Base-by-base conservation (phyloP, 768 basidiomycete genomes). In the Tulasnella sp. region DNA sequence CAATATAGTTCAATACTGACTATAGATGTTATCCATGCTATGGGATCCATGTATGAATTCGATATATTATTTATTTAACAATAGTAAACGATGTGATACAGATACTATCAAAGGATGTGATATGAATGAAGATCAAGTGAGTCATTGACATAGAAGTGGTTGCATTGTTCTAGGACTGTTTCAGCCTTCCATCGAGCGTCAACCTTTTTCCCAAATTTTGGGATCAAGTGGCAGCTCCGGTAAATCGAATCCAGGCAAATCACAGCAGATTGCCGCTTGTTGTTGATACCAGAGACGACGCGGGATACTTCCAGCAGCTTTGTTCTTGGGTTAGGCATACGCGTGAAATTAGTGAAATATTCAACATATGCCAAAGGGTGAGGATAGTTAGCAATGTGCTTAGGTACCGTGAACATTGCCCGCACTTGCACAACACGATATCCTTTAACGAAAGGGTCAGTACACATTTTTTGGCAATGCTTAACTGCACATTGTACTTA, bases 211-310 rank as follows among this genome's bases (percentile, higher is more conserved):
- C 57, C 55, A 60, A 54, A 61, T 6, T 51, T 41, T 0, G 65
- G 63, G 15, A 65, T 55, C 1, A 67, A 53, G 53, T 67, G 66
- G 43, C 64, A 65, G 12, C 61, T 59, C 13, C 59, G 57, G 3
- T 59, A 19, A 20, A 68, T 62, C 5, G 60, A 24, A 5, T 53
- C 59, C 4, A 61, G 27, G 0, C 58, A 54, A 8, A 67, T 58
- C 10, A 68, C 53, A 5, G 59, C 58, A 2, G 58, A 44, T 43
- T 61, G 49, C 2, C 40, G 4, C 16, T 41, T 24, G 9, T 29
- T 8, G 10, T 31, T 32, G 12, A 12, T 19, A 46, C 27, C 19
- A 43, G 37, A 24, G 47, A 48, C 22, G 16, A 3, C 35, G 7
- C 9, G 19, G 39, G n/a, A 48, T 22, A 2, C 47, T 37, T 22